phyloP scores from a whole-genome alignment of 768 basidiomycete genomes.

The Suillus placidus region DNA sequence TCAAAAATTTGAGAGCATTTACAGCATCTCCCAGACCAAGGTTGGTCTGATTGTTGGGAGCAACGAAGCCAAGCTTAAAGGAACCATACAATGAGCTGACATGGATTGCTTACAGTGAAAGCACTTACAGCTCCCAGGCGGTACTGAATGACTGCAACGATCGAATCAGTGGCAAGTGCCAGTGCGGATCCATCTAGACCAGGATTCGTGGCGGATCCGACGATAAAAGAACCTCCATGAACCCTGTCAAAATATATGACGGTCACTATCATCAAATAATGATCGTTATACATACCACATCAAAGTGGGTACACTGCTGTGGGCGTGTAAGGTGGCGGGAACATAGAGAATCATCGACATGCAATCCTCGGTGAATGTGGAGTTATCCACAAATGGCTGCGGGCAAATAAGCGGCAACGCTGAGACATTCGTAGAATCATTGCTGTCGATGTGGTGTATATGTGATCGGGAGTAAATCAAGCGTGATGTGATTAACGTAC shows the following conservation, averaged over 20 bases:
- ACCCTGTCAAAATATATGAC: constrained; percentile 50
- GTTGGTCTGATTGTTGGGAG: constrained; percentile 71
- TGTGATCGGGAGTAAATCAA: constrained; percentile 3
- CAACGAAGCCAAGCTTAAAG: constrained; percentile 71
- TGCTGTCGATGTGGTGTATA: constrained; percentile 36
- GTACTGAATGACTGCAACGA: constrained; percentile 84
- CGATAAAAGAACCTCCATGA: constrained; percentile 82
- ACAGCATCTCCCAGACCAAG: constrained; percentile 72
- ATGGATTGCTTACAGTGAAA: neutral
- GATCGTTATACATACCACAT: constrained; percentile 51
- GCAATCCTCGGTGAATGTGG: constrained; percentile 74
- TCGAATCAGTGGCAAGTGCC: constrained; percentile 68
- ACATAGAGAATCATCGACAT: constrained; percentile 78
- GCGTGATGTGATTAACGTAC: constrained; percentile 42
- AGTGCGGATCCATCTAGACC: constrained; percentile 80
- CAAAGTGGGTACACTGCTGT: constrained; percentile 49
- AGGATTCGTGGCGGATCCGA: constrained; percentile 69
- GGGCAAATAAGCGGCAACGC: constrained; percentile 72
- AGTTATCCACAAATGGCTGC: constrained; percentile 54
- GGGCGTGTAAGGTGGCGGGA: constrained; percentile 43
- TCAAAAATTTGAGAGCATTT: constrained; percentile 64
- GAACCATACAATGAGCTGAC: neutral
- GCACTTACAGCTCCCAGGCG: constrained; percentile 72
- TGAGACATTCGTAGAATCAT: constrained; percentile 51
- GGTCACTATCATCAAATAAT: neutral